Evolutionary conservation across 257 asterid genomes (phyloP).

Genomic region (Phtheirospermum japonicum): DNA sequence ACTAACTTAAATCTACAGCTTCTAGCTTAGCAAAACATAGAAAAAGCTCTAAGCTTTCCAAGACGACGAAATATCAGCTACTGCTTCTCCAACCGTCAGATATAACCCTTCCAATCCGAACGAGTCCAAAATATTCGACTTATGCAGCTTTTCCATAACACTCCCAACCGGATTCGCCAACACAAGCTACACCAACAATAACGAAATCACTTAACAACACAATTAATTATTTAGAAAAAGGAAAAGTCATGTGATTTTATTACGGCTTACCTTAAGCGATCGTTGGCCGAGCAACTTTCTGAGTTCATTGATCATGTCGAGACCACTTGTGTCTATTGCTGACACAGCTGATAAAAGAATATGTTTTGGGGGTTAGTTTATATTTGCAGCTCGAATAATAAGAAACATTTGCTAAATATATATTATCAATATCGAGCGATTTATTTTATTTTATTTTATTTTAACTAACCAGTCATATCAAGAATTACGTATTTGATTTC

Average conservation of each 20-base stretch:
- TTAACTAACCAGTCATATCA: constrained; percentile 76
- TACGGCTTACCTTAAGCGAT: constrained; percentile 63
- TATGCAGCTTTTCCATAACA: constrained; percentile 72
- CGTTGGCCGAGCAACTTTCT: constrained; percentile 58
- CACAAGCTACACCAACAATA: constrained; percentile 49
- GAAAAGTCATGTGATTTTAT: neutral
- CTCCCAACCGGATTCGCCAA: constrained; percentile 77
- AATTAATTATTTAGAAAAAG: neutral
- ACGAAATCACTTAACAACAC: neutral
- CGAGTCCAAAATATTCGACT: constrained; percentile 45
- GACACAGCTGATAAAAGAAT: constrained; percentile 68
- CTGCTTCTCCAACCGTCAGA: constrained; percentile 78
- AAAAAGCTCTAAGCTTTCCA: constrained; percentile 50
- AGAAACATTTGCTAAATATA: neutral
- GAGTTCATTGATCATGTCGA: constrained; percentile 68
- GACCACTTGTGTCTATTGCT: constrained; percentile 84
- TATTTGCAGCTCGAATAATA: neutral
- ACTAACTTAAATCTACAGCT: constrained; percentile 1
- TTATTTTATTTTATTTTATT: neutral
- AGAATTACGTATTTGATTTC: constrained; percentile 61
- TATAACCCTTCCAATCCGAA: constrained; percentile 63
- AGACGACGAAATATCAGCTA: constrained; percentile 58
- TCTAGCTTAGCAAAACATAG: neutral
- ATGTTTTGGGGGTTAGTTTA: neutral
- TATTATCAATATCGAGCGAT: neutral